Evolutionary conservation across 768 basidiomycete genomes (phyloP), one percentile per base, ranked within the genome.

Genomic region (Hysterangium stoloniferum): DNA sequence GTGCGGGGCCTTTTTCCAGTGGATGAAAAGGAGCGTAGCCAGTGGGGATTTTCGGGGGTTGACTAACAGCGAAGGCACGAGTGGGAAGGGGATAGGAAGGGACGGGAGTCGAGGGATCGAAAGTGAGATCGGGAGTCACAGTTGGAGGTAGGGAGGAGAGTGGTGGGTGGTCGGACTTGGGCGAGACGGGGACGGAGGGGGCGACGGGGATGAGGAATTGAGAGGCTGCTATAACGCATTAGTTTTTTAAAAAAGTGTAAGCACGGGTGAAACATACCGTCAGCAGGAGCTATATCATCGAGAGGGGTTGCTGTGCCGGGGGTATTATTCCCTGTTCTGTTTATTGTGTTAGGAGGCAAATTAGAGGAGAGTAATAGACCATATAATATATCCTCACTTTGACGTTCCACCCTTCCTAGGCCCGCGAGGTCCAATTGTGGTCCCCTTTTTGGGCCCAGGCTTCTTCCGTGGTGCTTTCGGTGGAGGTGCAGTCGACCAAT

Each of bases 41-140:
- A 5, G 82, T 75, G 15, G 71, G 69, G n/a, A 89, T 81, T 68
- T 88, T 89, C 0, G 77, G 78, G 2, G 86, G 80, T 27, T 79
- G 81, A 57, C 86, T 85, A 11, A 90, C 87, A 0, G 84, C 80
- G 67, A 88, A 88, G 0, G 86, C 85, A 64, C 84, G 87, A n/a
- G 80, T 75, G 11, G 87, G 86, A 20, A 89, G 74, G 1, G 87
- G 84, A 55, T 88, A 90, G 25, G 81, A 65, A 3, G 87, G 87
- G 2, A 84, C 71, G 1, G 86, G 76, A 17, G 75, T 42, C 17
- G 20, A 8, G 8, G 49, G 49, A 28, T 51, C 68, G 46, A 68
- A 76, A 45, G 84, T 79, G 36, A 84, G 69, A 34, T 73, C 76
- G 20, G 70, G 65, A 28, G 78, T 77, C 46, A 72, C 74, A 22